phyloP scores from a whole-genome alignment of 768 basidiomycete species.

The Symmetrospora coprosmae region DNA sequence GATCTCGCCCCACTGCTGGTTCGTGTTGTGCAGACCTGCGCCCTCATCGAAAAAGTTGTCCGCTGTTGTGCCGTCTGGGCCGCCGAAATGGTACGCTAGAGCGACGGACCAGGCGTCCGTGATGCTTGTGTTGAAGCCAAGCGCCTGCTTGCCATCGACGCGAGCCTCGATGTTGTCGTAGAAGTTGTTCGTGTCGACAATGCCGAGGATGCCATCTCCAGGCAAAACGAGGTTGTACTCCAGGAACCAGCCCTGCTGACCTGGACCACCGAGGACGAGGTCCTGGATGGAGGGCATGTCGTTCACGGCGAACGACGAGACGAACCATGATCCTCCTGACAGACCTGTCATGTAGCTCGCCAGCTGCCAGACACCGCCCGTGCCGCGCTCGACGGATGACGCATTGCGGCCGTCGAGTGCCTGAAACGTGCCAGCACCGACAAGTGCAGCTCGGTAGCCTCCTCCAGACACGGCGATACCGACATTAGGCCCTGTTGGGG shows the following conservation, averaged over 20 bases:
- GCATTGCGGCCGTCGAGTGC: conserved; percentile 52
- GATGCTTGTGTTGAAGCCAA: conserved; percentile 30
- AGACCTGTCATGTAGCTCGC: conserved; percentile 54
- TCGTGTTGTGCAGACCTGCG: conserved; percentile 53
- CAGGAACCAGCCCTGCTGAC: conserved; percentile 43
- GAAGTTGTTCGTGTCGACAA: conserved; percentile 34
- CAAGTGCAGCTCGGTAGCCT: conserved; percentile 55
- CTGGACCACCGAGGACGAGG: conserved; percentile 47
- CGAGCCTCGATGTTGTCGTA: conserved; percentile 21
- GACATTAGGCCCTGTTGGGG: conserved; percentile 38
- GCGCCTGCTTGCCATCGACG: conserved; percentile 25
- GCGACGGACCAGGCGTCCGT: conserved; percentile 42
- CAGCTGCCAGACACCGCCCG: conserved; percentile 55
- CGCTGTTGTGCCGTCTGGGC: conserved; percentile 43
- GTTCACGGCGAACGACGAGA: conserved; percentile 48
- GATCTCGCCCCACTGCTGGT: conserved; percentile 50
- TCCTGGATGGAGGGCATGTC: conserved; percentile 49
- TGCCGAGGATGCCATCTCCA: conserved; percentile 42
- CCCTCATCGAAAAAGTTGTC: conserved; percentile 49
- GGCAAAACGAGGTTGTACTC: conserved; percentile 49
- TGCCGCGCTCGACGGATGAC: conserved; percentile 40
- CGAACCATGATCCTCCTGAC: conserved; percentile 35
- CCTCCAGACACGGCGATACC: conserved; percentile 59
- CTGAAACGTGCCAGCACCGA: conserved; percentile 48
- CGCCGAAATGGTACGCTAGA: conserved; percentile 58